These are phyloP conservation scores for Xylaria sp. DNA, from an alignment of 2,329 filamentous ascomycete genomes.

Conservation along the genomic window DNA sequence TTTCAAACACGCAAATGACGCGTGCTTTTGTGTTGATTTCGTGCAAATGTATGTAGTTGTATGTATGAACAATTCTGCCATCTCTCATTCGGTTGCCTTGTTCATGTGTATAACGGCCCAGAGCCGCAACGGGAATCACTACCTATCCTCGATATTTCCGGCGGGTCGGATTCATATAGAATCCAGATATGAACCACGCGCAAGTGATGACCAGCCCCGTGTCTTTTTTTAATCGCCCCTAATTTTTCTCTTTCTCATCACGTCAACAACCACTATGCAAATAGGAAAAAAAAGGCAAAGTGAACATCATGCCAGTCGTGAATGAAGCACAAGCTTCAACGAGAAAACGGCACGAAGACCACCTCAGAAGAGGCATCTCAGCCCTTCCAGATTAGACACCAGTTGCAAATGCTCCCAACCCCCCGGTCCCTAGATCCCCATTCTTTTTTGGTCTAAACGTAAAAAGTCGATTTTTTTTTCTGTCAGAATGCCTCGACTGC, in stretches of 20 bases:
- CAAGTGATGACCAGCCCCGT: not conserved
- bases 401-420: constrained; percentile 7
- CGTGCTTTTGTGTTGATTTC: too few species aligned
- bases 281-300: constrained; percentile 1
- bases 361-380: constrained; percentile 1
- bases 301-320: constrained; percentile 28
- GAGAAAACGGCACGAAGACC: constrained; percentile 3
- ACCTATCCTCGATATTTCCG: not conserved
- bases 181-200: not conserved
- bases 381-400: constrained; percentile 12
- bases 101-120: too few species aligned
- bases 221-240: not conserved
- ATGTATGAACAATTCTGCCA: too few species aligned
- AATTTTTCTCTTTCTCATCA: constrained; percentile 5
- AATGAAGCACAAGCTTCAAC: constrained; percentile 22
- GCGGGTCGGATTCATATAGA: not conserved
- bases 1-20: too few species aligned
- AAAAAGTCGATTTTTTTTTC: constrained; percentile 1
- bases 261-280: constrained; percentile 16
- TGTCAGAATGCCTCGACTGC: not conserved
- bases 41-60: too few species aligned
- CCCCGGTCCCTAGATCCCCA: constrained; percentile 6
- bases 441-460: constrained; percentile 17
- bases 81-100: too few species aligned
- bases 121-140: not conserved